Evolutionary conservation across 768 basidiomycete genomes (phyloP).

Genomic region (Lactarius trivialis): DNA sequence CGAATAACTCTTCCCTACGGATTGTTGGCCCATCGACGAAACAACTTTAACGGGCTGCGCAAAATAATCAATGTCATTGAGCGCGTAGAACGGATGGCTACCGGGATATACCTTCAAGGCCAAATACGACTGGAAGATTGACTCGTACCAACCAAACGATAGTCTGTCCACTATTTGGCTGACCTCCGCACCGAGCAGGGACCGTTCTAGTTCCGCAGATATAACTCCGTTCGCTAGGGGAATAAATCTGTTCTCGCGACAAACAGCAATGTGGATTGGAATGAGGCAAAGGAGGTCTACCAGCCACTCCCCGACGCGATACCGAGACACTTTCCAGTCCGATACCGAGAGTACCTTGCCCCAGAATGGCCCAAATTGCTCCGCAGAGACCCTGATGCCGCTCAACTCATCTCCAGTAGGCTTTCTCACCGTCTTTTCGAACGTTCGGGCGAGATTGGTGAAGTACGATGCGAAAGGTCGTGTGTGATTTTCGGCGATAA

Average conservation of each 20-base stretch:
- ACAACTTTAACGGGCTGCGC: conserved; percentile 53
- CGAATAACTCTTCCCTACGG: conserved; percentile 53
- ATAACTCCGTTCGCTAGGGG: conserved; percentile 3
- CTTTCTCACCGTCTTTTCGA: conserved; percentile 46
- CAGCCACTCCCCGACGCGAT: conserved; percentile 53
- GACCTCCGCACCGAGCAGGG: conserved; percentile 54
- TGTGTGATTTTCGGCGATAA: conserved; percentile 37
- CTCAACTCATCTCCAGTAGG: conserved; percentile 42
- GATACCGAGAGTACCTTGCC: background rate
- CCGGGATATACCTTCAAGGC: conserved; percentile 39
- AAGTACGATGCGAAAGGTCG: conserved; percentile 39
- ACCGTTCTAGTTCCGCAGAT: conserved; percentile 35
- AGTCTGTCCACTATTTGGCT: conserved; percentile 50
- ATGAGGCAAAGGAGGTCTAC: conserved; percentile 55
- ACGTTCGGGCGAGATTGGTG: conserved; percentile 36
- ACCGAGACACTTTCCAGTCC: conserved; percentile 31
- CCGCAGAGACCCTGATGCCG: conserved; percentile 32
- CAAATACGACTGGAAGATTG: conserved; percentile 57
- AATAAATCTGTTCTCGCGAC: conserved; percentile 23
- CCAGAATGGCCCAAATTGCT: conserved; percentile 28
- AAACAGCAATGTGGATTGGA: conserved; percentile 59
- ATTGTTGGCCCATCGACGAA: conserved; percentile 64
- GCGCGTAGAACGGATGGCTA: background rate
- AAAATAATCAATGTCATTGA: background rate
- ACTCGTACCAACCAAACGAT: conserved; percentile 61